Evolutionary conservation across 768 basidiomycete species (phyloP).

Genomic region (Russula lepida): DNA sequence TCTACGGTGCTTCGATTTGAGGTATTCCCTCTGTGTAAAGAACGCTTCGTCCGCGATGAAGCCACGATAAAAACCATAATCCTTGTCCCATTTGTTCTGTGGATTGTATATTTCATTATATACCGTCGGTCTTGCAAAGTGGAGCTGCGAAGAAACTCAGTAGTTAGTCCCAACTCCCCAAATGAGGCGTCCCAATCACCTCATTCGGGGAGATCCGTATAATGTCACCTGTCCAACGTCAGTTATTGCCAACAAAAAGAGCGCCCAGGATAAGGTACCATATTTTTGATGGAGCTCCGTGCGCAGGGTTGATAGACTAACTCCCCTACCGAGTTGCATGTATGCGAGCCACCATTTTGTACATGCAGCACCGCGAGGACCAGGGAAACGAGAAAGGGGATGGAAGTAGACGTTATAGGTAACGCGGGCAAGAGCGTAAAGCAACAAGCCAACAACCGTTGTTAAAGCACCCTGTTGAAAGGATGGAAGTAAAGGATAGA

Average conservation of each 20-base stretch:
- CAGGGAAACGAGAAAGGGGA: conserved; percentile 11
- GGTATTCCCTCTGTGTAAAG: conserved; percentile 32
- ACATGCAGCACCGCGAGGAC: conserved; percentile 10
- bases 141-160: background rate
- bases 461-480: background rate
- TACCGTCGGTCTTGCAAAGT: conserved; percentile 3
- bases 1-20: conserved; percentile 29
- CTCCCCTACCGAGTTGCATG: background rate
- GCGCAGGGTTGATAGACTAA: conserved; percentile 8
- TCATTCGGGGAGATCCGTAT: conserved; percentile 14
- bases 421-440: background rate
- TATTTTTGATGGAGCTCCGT: conserved; percentile 1
- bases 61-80: conserved; percentile 31
- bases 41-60: conserved; percentile 32
- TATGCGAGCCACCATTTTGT: conserved; percentile 15
- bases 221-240: background rate
- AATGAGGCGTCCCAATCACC: background rate
- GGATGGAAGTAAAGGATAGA: background rate
- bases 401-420: conserved; percentile 12
- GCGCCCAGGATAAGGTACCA: background rate
- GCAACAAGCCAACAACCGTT: background rate
- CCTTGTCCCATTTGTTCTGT: conserved; percentile 31
- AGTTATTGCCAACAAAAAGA: no score
- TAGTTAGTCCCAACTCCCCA: background rate
- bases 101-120: conserved; percentile 13